phyloP scores from a whole-genome alignment of 169 alveolate species.

The Eimeria falciformis region DNA sequence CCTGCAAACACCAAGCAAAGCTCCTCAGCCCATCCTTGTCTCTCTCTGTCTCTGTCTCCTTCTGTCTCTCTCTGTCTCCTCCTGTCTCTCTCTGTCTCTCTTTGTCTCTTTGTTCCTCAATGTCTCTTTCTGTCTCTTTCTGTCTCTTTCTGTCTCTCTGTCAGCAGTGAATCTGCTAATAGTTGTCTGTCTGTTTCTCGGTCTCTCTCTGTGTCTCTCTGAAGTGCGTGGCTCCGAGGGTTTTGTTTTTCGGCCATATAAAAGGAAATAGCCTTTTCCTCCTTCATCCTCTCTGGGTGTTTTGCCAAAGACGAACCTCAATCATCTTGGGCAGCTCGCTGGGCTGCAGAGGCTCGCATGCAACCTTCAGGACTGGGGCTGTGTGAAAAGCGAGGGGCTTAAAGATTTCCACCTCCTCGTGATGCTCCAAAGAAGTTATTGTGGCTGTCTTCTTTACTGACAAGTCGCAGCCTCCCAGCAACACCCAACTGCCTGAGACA shows the following conservation, averaged over 20 bases:
- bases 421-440: constrained; percentile 86
- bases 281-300: no score
- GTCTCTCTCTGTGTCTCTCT: background rate
- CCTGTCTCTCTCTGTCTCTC: no score
- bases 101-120: no score
- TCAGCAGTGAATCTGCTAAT: no score
- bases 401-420: constrained; percentile 89
- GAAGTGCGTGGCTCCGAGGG: no score
- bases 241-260: no score
- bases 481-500: constrained; percentile 84
- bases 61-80: no score
- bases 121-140: no score
- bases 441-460: constrained; percentile 94
- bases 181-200: no score
- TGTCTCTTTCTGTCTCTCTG: no score
- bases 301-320: constrained; percentile 78
- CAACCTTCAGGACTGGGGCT: constrained; percentile 83
- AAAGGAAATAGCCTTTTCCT: no score
- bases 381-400: constrained; percentile 87
- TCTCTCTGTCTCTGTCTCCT: background rate
- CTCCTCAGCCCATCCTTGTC: background rate
- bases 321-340: constrained; percentile 99
- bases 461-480: constrained; percentile 97
- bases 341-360: constrained; percentile 99
- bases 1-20: constrained; percentile 85